Evolutionary conservation across 305 asterid species (phyloP).

Genomic region (Fraxinus paxiana): DNA sequence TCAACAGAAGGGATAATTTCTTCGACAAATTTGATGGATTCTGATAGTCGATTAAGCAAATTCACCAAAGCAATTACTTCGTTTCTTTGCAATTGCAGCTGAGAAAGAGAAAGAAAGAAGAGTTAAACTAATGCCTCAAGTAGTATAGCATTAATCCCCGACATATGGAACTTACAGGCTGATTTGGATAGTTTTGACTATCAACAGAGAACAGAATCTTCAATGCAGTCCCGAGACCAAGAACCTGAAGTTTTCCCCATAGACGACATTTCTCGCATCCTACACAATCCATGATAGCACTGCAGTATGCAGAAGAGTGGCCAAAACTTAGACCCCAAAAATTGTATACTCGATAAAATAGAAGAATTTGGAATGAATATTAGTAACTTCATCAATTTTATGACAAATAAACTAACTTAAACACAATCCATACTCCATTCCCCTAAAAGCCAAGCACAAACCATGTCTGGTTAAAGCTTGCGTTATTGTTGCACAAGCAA

Average conservation of each 20-base stretch:
- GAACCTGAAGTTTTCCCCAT: conserved; percentile 72
- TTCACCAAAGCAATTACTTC: conserved; percentile 89
- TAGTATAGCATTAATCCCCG: background rate
- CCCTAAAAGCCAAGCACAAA: conserved; percentile 1
- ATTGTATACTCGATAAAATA: background rate
- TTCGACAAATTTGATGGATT: conserved; percentile 69
- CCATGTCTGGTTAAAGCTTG: conserved; percentile 15
- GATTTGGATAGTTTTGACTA: conserved; percentile 40
- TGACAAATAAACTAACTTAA: background rate
- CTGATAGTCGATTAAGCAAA: conserved; percentile 77
- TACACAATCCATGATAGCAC: conserved; percentile 75
- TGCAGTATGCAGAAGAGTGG: conserved; percentile 29
- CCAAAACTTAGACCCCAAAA: conserved; percentile 7
- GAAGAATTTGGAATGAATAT: background rate
- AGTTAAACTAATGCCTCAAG: conserved; percentile 7
- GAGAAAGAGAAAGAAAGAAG: conserved; percentile 14
- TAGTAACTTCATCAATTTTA: background rate
- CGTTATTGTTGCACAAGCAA: background rate
- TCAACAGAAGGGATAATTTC: conserved; percentile 59
- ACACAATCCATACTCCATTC: background rate
- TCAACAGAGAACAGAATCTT: conserved; percentile 79
- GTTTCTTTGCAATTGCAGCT: conserved; percentile 87
- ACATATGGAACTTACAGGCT: conserved; percentile 45
- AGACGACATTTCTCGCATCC: conserved; percentile 84
- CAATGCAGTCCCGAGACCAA: conserved; percentile 27